Conservation (phyloP, 2,329 filamentous ascomycete species). For the Aspergillus vadensis region DNA sequence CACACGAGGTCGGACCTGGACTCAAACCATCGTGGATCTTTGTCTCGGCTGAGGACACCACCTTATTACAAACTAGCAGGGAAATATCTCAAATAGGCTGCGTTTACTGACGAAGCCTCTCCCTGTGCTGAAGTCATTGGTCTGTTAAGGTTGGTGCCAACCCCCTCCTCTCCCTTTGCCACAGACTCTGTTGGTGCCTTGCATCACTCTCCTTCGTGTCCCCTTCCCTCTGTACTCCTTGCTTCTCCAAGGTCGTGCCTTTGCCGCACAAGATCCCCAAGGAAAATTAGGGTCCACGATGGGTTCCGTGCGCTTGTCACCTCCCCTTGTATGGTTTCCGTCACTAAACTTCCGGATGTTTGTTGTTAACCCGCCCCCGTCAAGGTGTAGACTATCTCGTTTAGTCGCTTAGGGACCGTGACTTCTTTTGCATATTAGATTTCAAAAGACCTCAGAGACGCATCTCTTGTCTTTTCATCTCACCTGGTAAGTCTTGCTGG, state of each 20-base stretch:
- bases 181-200: constrained; percentile 34
- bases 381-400: constrained; percentile 23
- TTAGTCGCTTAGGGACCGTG: constrained; percentile 24
- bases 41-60: constrained; percentile 31
- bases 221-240: constrained; percentile 34
- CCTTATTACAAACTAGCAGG: constrained; percentile 17
- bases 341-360: constrained; percentile 26
- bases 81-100: constrained; percentile 15
- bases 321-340: constrained; percentile 25
- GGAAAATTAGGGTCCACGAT: constrained; percentile 28
- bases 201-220: constrained; percentile 35
- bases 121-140: constrained; percentile 11
- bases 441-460: constrained; percentile 26
- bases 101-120: constrained; percentile 6
- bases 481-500: constrained; percentile 34
- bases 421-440: constrained; percentile 34
- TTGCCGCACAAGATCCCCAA: constrained; percentile 27
- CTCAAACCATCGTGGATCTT: constrained; percentile 25
- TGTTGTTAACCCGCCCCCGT: constrained; percentile 36
- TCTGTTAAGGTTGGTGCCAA: constrained; percentile 35
- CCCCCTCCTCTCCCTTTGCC: constrained; percentile 27
- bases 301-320: constrained; percentile 28
- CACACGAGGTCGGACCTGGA: constrained; percentile 16
- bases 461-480: constrained; percentile 22
- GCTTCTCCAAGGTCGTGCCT: constrained; percentile 33